A percentile compares a stretch with the other conserved stretches of the same genome.
Evolutionary conservation across 768 basidiomycete genomes (phyloP).

Genomic region (Boletales sp.): DNA sequence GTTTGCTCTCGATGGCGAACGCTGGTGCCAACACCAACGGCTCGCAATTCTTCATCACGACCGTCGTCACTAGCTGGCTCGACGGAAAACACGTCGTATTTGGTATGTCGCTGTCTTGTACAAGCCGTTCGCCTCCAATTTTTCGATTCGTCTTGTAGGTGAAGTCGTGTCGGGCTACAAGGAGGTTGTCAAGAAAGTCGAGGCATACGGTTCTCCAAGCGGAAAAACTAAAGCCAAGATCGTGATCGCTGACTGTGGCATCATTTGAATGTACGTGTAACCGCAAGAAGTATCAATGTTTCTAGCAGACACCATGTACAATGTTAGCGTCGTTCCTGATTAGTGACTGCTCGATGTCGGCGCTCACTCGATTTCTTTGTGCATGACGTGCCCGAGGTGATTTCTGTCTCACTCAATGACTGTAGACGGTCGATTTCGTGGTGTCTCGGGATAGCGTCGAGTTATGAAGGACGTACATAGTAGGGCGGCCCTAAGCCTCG

Average conservation of each 20-base stretch:
- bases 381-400: too few relatives aligned
- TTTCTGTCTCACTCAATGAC: too few relatives aligned
- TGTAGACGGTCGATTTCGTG: too few relatives aligned
- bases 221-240: slow-evolving; percentile 45
- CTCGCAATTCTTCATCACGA: slow-evolving; percentile 91
- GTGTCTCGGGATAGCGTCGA: too few relatives aligned
- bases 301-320: background rate
- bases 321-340: background rate
- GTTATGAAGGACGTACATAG: too few relatives aligned
- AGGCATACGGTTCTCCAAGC: slow-evolving; percentile 34
- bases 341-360: too few relatives aligned
- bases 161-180: slow-evolving; percentile 61
- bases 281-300: background rate
- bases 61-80: slow-evolving; percentile 72
- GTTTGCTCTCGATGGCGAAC: slow-evolving; percentile 78
- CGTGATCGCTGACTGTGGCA: slow-evolving; percentile 51
- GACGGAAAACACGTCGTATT: slow-evolving; percentile 87
- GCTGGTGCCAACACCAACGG: slow-evolving; percentile 82
- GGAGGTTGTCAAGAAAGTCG: slow-evolving; percentile 48
- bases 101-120: slow-evolving; percentile 40
- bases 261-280: slow-evolving; percentile 21
- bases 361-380: too few relatives aligned
- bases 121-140: background rate
- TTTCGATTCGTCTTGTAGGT: slow-evolving; percentile 30
- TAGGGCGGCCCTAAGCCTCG: too few relatives aligned